Evolutionary conservation across 805 yeast genomes (phyloP).

Genomic region (Candida oleophila): DNA sequence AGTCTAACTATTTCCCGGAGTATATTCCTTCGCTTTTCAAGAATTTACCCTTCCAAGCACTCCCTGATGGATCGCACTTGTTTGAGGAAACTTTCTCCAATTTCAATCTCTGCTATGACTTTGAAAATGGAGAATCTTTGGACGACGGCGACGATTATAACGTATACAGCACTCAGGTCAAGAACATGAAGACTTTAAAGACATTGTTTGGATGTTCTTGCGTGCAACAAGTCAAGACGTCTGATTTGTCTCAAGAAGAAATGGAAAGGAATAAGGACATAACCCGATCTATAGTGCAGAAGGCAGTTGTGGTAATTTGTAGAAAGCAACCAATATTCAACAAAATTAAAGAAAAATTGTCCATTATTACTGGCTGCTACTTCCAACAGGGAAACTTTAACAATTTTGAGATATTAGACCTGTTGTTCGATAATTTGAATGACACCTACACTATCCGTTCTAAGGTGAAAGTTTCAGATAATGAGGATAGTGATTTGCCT

Average conservation of each 20-base stretch:
- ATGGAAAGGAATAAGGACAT: constrained; percentile 56
- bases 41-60: constrained; percentile 86
- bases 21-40: constrained; percentile 63
- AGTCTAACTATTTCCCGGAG: constrained; percentile 43
- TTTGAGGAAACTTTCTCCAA: constrained; percentile 92
- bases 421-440: constrained; percentile 66
- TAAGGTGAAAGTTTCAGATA: constrained; percentile 27
- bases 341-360: constrained; percentile 84
- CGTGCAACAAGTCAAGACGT: constrained; percentile 74
- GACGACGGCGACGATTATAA: constrained; percentile 39
- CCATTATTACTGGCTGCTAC: constrained; percentile 83
- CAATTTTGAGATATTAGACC: constrained; percentile 65
- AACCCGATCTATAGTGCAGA: constrained; percentile 87
- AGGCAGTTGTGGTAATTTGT: constrained; percentile 83
- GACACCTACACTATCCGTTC: constrained; percentile 27
- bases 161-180: constrained; percentile 37
- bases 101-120: constrained; percentile 78
- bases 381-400: constrained; percentile 78
- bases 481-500: constrained; percentile 2
- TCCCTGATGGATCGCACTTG: constrained; percentile 94
- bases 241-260: constrained; percentile 49
- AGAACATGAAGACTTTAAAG: constrained; percentile 26
- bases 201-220: constrained; percentile 96
- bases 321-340: constrained; percentile 79
- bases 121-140: constrained; percentile 43